A percentile compares a stretch with the other conserved stretches of the same genome.
phyloP scores from a whole-genome alignment of 176 grass and related monocot genomes.

The Musa acuminata region DNA sequence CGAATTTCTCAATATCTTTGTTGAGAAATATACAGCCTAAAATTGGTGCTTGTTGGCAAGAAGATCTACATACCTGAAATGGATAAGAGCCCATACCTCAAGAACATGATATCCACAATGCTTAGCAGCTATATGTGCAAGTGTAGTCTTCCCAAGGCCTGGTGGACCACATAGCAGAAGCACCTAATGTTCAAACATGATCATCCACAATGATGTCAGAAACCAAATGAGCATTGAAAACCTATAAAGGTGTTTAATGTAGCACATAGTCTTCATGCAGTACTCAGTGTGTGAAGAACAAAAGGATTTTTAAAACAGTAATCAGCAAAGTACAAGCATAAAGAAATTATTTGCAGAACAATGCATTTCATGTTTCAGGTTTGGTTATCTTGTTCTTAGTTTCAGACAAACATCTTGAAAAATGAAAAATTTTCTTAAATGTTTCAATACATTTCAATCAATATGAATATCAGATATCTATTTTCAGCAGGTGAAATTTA shows the following conservation, averaged over 20 bases:
- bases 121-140: conserved; percentile 79
- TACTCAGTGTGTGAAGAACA: neutral
- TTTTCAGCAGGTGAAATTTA: too few relatives aligned
- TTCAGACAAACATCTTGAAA: neutral
- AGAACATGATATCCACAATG: conserved; percentile 95
- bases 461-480: too few relatives aligned
- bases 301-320: neutral
- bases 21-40: neutral
- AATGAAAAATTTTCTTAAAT: neutral
- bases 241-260: neutral
- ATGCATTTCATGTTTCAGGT: neutral
- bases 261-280: neutral
- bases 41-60: neutral
- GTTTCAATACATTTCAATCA: too few relatives aligned
- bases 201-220: neutral
- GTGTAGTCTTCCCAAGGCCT: conserved; percentile 92
- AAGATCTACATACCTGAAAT: neutral
- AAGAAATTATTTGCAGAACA: neutral
- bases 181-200: conserved; percentile 43
- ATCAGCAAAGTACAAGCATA: neutral
- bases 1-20: neutral
- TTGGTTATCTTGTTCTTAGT: neutral
- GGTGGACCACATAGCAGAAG: conserved; percentile 91
- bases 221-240: neutral
- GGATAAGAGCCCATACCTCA: conserved; percentile 49